These are phyloP conservation scores for Aspergillus ellipticus DNA, from an alignment of 495 filamentous ascomycete species.

Conservation along the genomic window DNA sequence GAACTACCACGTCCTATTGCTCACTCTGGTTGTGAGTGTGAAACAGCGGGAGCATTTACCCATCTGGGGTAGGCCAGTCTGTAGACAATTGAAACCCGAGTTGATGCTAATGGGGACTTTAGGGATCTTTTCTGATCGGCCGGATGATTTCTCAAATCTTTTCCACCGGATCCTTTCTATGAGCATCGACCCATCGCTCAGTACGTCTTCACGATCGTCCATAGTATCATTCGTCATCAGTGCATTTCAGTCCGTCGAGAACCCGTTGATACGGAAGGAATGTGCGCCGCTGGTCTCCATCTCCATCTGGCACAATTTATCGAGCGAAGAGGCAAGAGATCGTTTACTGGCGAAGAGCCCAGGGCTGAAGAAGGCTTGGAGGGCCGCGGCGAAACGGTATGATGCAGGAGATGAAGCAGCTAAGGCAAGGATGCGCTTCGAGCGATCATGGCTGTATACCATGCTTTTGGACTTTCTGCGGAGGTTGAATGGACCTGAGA, in stretches of 20 bases:
- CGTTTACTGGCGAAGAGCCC: conserved; percentile 62
- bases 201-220: conserved; percentile 66
- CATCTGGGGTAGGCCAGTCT: conserved; percentile 67
- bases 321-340: conserved; percentile 65
- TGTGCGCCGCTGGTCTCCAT: conserved; percentile 94
- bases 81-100: background rate
- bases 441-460: conserved; percentile 89
- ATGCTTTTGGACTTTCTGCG: conserved; percentile 80
- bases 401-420: conserved; percentile 78
- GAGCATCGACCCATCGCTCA: conserved; percentile 74
- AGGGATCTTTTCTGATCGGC: conserved; percentile 73
- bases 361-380: conserved; percentile 84
- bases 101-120: conserved; percentile 18
- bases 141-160: conserved; percentile 80
- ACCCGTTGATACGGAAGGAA: conserved; percentile 83
- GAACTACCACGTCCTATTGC: conserved; percentile 83
- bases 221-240: conserved; percentile 83
- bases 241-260: conserved; percentile 93
- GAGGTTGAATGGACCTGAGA: conserved; percentile 58
- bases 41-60: conserved; percentile 83
- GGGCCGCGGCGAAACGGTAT: conserved; percentile 78
- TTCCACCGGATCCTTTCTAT: conserved; percentile 90
- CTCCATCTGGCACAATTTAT: conserved; percentile 90
- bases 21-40: conserved; percentile 79
- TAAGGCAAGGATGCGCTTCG: conserved; percentile 80